Percentiles rank a stretch among this genome's conserved stretches.
Evolutionary conservation across 768 basidiomycete species (phyloP).

Genomic region (Mycena kentingensis): DNA sequence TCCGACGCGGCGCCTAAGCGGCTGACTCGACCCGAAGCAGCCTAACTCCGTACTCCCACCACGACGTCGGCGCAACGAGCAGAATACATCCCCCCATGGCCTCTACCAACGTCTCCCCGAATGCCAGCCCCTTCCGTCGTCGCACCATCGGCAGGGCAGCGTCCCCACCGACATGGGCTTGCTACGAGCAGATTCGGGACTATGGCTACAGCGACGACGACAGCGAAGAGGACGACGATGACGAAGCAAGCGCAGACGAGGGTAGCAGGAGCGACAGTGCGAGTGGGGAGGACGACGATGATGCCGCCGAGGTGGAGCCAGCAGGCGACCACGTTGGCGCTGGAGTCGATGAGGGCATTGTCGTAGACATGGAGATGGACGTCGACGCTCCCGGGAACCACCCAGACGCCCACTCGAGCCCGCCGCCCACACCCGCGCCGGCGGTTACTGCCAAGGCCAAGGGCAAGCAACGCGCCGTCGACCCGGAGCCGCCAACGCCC

Average conservation of each 20-base stretch:
- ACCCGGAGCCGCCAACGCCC: slow-evolving; percentile 57
- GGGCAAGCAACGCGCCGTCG: slow-evolving; percentile 79
- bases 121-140: slow-evolving; percentile 65
- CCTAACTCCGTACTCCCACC: no score
- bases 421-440: not conserved
- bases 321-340: no score
- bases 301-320: slow-evolving; percentile 31
- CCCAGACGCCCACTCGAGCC: slow-evolving; percentile 8
- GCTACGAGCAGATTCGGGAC: slow-evolving; percentile 86
- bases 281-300: slow-evolving; percentile 36
- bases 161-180: slow-evolving; percentile 85
- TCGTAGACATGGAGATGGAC: slow-evolving; percentile 62
- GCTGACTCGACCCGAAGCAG: no score
- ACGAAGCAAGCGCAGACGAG: slow-evolving; percentile 43
- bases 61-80: no score
- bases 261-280: slow-evolving; percentile 34
- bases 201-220: slow-evolving; percentile 63
- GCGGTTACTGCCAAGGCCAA: slow-evolving; percentile 60
- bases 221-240: slow-evolving; percentile 73
- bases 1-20: no score
- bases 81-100: slow-evolving; percentile 8
- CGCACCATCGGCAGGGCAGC: slow-evolving; percentile 79
- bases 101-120: slow-evolving; percentile 34
- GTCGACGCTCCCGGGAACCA: slow-evolving; percentile 41
- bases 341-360: slow-evolving; percentile 34